A percentile compares a stretch with the other conserved stretches of the same genome.
Evolutionary conservation across 768 basidiomycete species (phyloP).

Genomic region (Amanita inopinata): DNA sequence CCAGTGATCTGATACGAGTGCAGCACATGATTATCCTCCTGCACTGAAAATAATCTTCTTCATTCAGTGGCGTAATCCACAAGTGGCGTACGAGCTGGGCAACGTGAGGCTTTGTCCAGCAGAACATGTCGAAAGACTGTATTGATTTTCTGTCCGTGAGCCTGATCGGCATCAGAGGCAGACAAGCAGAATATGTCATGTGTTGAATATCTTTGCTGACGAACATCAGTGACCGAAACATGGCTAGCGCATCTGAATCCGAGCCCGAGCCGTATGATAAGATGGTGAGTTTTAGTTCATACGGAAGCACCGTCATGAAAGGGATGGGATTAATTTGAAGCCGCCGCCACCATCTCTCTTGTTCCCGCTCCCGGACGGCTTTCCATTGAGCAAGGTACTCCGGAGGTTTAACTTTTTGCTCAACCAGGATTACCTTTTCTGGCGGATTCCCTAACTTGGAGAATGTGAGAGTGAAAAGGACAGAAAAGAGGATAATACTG

Average conservation of each 20-base stretch:
- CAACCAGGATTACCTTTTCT: not conserved
- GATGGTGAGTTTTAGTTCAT: not conserved
- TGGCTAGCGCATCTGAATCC: not conserved
- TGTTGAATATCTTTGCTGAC: not conserved
- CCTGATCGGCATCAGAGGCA: not conserved
- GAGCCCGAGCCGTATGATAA: conserved; percentile 1
- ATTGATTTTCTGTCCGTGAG: not conserved
- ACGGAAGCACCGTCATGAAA: not conserved
- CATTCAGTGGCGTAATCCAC: conserved; percentile 1
- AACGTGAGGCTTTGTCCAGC: not conserved
- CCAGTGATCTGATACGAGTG: conserved; percentile 21
- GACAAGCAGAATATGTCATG: not conserved
- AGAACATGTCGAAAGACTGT: not conserved
- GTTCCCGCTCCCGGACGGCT: not conserved
- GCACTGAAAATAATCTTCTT: not conserved
- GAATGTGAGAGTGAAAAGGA: not conserved
- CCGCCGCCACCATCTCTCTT: not conserved
- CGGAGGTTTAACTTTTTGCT: not conserved
- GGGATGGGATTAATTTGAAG: not conserved
- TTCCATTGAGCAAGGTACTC: not conserved
- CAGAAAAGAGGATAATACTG: not conserved
- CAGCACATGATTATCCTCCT: conserved; percentile 11
- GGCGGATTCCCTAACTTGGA: not conserved
- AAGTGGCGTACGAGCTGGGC: not conserved
- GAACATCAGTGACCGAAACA: not conserved